Conservation (phyloP, 1,284 basidiomycete species). For the Hypsizygus ulmarius region DNA sequence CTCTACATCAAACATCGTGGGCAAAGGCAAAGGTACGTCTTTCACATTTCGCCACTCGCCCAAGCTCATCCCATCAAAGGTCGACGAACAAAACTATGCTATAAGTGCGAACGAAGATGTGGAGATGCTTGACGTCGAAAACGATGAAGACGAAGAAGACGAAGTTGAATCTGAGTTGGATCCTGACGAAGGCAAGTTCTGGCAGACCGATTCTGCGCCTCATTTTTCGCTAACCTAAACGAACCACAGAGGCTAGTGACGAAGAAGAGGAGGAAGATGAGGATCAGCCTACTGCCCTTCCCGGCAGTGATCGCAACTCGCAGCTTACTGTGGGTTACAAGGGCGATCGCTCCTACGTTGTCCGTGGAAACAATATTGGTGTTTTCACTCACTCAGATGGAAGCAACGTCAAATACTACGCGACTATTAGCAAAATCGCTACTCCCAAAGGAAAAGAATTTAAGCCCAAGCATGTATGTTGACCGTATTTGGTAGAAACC, state of each 20-base stretch:
- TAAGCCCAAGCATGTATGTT: constrained; percentile 76
- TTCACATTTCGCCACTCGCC: constrained; percentile 2
- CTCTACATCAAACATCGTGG: constrained; percentile 74
- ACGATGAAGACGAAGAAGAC: constrained; percentile 76
- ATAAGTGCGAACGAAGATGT: constrained; percentile 77
- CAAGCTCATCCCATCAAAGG: constrained; percentile 20
- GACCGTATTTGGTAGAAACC: not conserved
- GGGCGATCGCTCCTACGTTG: constrained; percentile 94
- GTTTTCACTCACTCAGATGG: constrained; percentile 89
- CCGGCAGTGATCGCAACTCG: constrained; percentile 73
- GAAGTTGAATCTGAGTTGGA: constrained; percentile 66
- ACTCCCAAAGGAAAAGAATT: constrained; percentile 85
- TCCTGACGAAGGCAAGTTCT: constrained; percentile 46
- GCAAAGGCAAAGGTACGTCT: constrained; percentile 75
- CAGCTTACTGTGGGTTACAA: constrained; percentile 95
- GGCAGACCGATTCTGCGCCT: not conserved
- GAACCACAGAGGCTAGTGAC: constrained; percentile 42
- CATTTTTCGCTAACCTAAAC: not conserved
- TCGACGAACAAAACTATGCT: constrained; percentile 79
- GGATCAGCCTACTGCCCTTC: constrained; percentile 45
- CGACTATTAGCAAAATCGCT: constrained; percentile 83
- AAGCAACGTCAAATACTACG: constrained; percentile 82
- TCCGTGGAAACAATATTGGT: constrained; percentile 94
- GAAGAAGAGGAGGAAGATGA: constrained; percentile 57
- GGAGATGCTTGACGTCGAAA: constrained; percentile 77